These are phyloP conservation scores for Combretum micranthum DNA, from an alignment of 345 rosid genomes.

Conservation along the genomic window DNA sequence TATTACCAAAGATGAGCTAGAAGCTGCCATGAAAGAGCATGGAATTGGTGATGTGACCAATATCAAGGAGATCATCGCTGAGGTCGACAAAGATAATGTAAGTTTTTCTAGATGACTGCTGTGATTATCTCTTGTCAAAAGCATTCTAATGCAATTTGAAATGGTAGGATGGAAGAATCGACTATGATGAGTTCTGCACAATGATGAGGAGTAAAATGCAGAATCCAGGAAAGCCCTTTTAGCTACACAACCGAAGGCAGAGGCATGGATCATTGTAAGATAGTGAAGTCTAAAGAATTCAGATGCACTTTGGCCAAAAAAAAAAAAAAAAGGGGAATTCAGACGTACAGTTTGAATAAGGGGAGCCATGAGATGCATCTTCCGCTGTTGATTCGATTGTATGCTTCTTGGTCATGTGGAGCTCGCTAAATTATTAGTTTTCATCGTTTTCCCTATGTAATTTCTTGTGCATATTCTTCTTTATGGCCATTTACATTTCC, in stretches of 20 bases:
- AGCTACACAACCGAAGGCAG: neutral
- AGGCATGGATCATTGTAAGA: too few species aligned
- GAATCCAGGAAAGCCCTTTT: slow-evolving; percentile 31
- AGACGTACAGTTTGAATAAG: too few species aligned
- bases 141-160: neutral
- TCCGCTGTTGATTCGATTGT: too few species aligned
- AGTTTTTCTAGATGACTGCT: slow-evolving; percentile 14
- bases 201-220: slow-evolving; percentile 72
- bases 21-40: slow-evolving; percentile 68
- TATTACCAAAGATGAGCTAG: slow-evolving; percentile 72
- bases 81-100: slow-evolving; percentile 73
- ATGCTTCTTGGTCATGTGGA: too few species aligned
- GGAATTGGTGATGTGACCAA: slow-evolving; percentile 74
- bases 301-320: too few species aligned
- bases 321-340: too few species aligned
- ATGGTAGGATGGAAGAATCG: slow-evolving; percentile 69
- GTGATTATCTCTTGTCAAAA: slow-evolving; percentile 2
- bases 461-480: too few species aligned
- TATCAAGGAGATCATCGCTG: slow-evolving; percentile 53
- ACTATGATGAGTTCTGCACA: slow-evolving; percentile 68
- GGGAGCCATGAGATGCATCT: too few species aligned
- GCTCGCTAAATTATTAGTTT: too few species aligned
- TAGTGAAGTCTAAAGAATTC: too few species aligned
- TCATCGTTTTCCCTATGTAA: too few species aligned
- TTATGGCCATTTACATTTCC: too few species aligned